Conservation (phyloP, 148 eudicot genomes). For the Dysphania ambrosioides region DNA sequence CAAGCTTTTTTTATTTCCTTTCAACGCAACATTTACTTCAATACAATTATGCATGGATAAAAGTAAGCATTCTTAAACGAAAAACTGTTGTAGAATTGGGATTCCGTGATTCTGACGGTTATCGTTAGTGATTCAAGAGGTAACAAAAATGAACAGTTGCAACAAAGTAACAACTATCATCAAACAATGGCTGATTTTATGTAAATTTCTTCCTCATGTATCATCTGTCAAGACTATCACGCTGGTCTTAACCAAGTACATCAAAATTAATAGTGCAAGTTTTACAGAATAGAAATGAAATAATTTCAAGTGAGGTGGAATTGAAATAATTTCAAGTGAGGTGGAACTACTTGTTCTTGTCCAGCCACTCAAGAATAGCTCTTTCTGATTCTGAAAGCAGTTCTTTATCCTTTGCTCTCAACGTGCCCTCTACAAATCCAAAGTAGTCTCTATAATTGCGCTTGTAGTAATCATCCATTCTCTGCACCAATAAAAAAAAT, state of each 20-base stretch:
- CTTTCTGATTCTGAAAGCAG: conserved; percentile 72
- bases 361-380: conserved; percentile 88
- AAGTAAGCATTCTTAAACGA: no score
- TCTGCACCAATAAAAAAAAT: conserved; percentile 34
- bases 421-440: conserved; percentile 60
- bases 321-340: no score
- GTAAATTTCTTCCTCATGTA: no score
- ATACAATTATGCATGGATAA: no score
- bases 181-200: no score
- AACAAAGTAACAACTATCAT: no score
- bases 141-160: no score
- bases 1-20: no score
- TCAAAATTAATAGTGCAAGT: background rate
- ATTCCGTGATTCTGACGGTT: no score
- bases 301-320: background rate
- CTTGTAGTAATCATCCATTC: conserved; percentile 78
- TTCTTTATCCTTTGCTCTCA: conserved; percentile 49
- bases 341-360: conserved; percentile 49
- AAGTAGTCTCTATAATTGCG: conserved; percentile 92
- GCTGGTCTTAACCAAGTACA: background rate
- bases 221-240: no score
- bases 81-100: no score
- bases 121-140: no score
- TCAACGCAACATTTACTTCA: background rate
- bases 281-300: background rate